Evolutionary conservation across 2,329 filamentous ascomycete genomes (phyloP).

Genomic region (Talaromyces sp.): DNA sequence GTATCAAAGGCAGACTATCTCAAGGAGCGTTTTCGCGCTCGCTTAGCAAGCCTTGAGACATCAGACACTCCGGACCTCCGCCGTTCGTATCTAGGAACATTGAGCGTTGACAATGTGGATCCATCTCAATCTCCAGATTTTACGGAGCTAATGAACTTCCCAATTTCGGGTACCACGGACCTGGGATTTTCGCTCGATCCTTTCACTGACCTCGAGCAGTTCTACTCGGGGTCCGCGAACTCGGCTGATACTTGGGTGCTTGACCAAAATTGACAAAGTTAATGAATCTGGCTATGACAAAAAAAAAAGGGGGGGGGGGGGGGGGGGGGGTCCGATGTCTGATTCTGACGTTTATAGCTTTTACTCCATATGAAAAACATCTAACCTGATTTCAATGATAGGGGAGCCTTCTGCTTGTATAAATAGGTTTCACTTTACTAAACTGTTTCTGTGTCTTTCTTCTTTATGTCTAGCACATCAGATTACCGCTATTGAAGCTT

Average conservation of each 20-base stretch:
- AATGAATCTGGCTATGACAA: not conserved
- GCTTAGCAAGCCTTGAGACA: not conserved
- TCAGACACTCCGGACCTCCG: not conserved
- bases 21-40: constrained; percentile 18
- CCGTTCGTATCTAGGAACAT: not conserved
- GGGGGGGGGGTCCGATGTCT: not conserved
- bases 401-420: not conserved
- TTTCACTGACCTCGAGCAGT: constrained; percentile 11
- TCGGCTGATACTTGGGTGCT: constrained; percentile 11
- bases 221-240: constrained; percentile 8
- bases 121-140: not conserved
- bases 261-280: constrained; percentile 7
- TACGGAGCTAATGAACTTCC: constrained; percentile 2
- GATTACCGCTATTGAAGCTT: not conserved
- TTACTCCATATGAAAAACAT: not conserved
- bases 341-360: not conserved
- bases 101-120: constrained; percentile 5
- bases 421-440: not conserved
- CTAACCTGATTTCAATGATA: not conserved
- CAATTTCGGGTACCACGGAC: constrained; percentile 14
- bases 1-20: constrained; percentile 29
- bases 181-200: constrained; percentile 14
- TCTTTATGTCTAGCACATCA: not conserved
- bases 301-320: not conserved
- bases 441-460: not conserved